phyloP scores from a whole-genome alignment of 352 stramenopile species.

The Globisporangium uncinulatum region DNA sequence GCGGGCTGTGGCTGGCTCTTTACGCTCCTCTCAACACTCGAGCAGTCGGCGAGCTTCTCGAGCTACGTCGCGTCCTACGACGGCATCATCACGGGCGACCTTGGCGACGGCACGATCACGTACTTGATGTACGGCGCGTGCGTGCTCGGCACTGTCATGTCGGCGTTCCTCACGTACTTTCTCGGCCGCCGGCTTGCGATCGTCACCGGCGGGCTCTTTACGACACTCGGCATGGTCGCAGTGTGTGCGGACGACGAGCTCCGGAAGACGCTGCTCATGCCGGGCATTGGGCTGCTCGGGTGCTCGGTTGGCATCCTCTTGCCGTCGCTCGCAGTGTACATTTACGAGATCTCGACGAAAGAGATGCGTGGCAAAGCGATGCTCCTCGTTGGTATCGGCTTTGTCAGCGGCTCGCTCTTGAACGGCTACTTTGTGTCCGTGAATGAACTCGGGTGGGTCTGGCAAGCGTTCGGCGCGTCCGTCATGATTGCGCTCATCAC shows the following conservation, averaged over 20 bases:
- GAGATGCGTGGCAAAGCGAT: constrained; percentile 73
- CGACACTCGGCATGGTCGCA: constrained; percentile 58
- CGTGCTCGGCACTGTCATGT: constrained; percentile 44
- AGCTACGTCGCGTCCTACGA: constrained; percentile 66
- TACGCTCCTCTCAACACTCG: constrained; percentile 53
- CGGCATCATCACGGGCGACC: constrained; percentile 34
- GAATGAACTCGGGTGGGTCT: constrained; percentile 75
- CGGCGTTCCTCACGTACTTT: constrained; percentile 49
- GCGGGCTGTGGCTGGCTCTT: constrained; percentile 64
- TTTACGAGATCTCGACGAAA: constrained; percentile 75
- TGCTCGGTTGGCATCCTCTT: constrained; percentile 55
- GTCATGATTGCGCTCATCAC: constrained; percentile 66
- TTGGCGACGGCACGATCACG: constrained; percentile 50
- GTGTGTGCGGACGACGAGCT: constrained; percentile 41
- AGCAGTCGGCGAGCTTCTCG: constrained; percentile 55
- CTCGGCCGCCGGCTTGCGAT: constrained; percentile 58
- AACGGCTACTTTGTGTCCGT: constrained; percentile 45
- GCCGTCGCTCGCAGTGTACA: constrained; percentile 69
- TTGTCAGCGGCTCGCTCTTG: constrained; percentile 54
- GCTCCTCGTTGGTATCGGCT: constrained; percentile 55
- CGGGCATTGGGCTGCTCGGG: constrained; percentile 55
- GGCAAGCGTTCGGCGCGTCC: constrained; percentile 59
- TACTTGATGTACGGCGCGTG: constrained; percentile 48
- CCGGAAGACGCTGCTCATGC: constrained; percentile 40
- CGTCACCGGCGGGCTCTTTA: constrained; percentile 52